Percentiles rank a stretch among this genome's conserved stretches.
phyloP scores from a whole-genome alignment of 1,139 yeast species.

The Tardiomyces depauwii region DNA sequence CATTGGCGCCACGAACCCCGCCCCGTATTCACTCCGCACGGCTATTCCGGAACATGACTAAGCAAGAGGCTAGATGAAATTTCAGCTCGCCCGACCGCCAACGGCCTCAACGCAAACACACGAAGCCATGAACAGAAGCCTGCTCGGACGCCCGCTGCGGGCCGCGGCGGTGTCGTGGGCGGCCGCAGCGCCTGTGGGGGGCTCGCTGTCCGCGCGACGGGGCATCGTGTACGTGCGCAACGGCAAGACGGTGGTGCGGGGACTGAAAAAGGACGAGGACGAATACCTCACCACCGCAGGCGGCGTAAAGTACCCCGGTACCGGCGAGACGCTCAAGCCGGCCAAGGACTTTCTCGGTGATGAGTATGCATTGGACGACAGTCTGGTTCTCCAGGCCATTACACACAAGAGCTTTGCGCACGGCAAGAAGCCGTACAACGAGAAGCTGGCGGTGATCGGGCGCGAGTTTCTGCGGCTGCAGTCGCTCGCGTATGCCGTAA shows the following conservation, averaged over 20 bases:
- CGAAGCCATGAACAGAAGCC: neutral
- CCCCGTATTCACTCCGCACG: no score
- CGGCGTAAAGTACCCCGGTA: slow-evolving; percentile 50
- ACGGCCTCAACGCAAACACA: neutral
- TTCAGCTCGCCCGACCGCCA: neutral
- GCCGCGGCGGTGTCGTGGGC: neutral
- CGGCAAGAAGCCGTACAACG: slow-evolving; percentile 82
- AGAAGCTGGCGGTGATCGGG: slow-evolving; percentile 73
- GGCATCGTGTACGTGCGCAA: slow-evolving; percentile 32
- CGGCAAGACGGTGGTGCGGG: slow-evolving; percentile 55
- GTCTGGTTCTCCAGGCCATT: slow-evolving; percentile 57
- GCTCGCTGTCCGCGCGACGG: neutral
- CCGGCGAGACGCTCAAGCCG: slow-evolving; percentile 36
- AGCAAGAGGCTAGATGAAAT: neutral
- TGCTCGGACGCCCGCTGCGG: neutral
- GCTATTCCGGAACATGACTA: no score
- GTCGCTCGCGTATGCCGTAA: slow-evolving; percentile 42
- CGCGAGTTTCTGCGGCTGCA: slow-evolving; percentile 53
- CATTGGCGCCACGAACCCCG: no score
- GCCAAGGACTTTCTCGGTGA: slow-evolving; percentile 43
- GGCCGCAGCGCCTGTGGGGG: neutral
- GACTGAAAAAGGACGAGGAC: slow-evolving; percentile 66
- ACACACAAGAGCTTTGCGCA: slow-evolving; percentile 94
- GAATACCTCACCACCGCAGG: slow-evolving; percentile 44
- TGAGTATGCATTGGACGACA: slow-evolving; percentile 31